phyloP scores from a whole-genome alignment of 192 early-diverging fungal genomes.

The Podila epigama region DNA sequence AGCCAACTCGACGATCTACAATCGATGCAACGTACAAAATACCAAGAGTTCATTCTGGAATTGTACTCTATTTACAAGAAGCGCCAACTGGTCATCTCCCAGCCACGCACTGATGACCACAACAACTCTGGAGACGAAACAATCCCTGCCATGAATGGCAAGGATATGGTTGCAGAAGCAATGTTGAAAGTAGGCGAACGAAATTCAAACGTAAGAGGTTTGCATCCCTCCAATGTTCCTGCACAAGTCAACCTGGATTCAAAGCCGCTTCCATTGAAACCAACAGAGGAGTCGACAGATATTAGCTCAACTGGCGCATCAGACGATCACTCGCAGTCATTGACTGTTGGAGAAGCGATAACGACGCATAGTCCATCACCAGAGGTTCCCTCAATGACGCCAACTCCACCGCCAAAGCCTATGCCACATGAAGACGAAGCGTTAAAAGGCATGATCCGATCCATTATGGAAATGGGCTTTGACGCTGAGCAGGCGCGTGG shows the following conservation, averaged over 20 bases:
- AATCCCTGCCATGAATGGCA: constrained; percentile 49
- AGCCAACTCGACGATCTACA: constrained; percentile 60
- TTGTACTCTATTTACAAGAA: constrained; percentile 57
- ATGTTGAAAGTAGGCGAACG: constrained; percentile 43
- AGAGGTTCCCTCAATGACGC: neutral
- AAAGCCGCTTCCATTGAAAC: neutral
- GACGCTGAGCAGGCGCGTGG: constrained; percentile 62
- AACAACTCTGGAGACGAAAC: neutral
- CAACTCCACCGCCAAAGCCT: constrained; percentile 7
- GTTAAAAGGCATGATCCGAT: constrained; percentile 46
- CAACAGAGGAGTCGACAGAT: neutral
- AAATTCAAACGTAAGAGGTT: constrained; percentile 14
- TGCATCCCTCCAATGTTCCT: neutral
- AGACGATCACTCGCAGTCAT: neutral
- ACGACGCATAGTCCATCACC: neutral
- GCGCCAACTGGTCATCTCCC: constrained; percentile 18
- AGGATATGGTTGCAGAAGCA: constrained; percentile 59
- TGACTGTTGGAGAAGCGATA: neutral
- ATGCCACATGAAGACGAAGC: constrained; percentile 31
- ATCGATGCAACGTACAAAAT: constrained; percentile 57
- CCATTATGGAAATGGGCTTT: constrained; percentile 79
- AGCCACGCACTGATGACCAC: neutral
- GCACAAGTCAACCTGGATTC: constrained; percentile 7
- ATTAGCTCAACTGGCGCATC: neutral
- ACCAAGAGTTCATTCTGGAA: constrained; percentile 64